phyloP scores from a whole-genome alignment of 148 eudicot species.

The Talinum fruticosum region DNA sequence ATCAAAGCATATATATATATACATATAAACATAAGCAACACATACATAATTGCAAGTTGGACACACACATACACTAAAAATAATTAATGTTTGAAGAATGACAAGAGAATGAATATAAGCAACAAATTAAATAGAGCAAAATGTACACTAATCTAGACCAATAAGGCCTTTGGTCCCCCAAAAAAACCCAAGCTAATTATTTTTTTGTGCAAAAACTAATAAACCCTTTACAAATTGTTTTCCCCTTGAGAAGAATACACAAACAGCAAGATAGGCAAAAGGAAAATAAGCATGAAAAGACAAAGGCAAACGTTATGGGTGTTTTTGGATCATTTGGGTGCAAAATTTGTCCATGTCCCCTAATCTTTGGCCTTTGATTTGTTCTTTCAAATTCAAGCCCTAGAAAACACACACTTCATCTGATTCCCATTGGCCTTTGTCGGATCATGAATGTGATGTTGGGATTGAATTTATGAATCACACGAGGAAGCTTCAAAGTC shows the following conservation, averaged over 20 bases:
- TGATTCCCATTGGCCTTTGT: constrained; percentile 26
- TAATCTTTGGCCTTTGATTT: constrained; percentile 11
- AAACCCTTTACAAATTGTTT: neutral
- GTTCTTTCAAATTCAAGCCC: constrained; percentile 18
- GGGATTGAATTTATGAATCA: neutral
- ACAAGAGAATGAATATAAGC: constrained; percentile 23
- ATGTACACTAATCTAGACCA: neutral
- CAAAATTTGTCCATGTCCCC: constrained; percentile 38
- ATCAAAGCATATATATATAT: no score
- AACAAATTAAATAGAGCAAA: constrained; percentile 11
- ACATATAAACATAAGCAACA: neutral
- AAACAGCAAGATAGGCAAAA: constrained; percentile 7
- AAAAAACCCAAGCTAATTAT: constrained; percentile 18
- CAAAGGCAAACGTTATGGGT: constrained; percentile 13
- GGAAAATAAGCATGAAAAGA: neutral
- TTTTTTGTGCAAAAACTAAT: neutral
- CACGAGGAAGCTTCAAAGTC: neutral
- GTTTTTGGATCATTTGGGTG: constrained; percentile 33
- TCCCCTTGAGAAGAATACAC: constrained; percentile 10
- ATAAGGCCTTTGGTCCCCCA: constrained; percentile 34
- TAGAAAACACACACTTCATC: constrained; percentile 1
- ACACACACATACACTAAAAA: constrained; percentile 15
- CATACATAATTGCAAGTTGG: constrained; percentile 3
- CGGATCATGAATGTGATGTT: constrained; percentile 15
- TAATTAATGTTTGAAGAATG: constrained; percentile 23